Evolutionary conservation across 208 protist species (phyloP), one percentile per base, ranked within the genome.

Genomic region (Crithidia acanthocephali): DNA sequence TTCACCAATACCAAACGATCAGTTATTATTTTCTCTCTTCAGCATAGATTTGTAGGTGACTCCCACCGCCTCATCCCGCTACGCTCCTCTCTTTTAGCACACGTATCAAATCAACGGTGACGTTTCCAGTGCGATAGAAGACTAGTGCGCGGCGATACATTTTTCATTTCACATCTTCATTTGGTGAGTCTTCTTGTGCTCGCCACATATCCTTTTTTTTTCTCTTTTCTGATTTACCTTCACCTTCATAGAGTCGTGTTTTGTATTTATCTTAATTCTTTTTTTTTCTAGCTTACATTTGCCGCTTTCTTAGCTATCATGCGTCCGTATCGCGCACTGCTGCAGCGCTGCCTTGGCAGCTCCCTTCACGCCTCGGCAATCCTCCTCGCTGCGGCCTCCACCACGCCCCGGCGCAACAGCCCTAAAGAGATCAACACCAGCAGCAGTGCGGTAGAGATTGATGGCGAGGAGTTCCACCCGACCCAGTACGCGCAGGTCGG

Each of bases 301-400:
- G 7, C 56, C 2, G 7, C 5, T 50, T 13, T 10, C 16, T 22
- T 22, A 50, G 32, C 3, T n/a, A 51, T 23, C 1, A 76, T 76
- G 71, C 71, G 62, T 2, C 50, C 28, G 4, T 69, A 25, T 27
- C 27, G 55, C 5, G 0, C 20, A 18, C 33, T 66, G 11, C 33
- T 76, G n/a, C 72, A 76, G 63, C 55, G 63, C 4, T 70, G 62
- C 47, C 20, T 76, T 6, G 47, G 53, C 33, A 25, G 63, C 23
- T n/a, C 57, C 7, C 27, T 76, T 11, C 47, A 60, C 56, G 20
- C 40, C 23, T 66, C 72, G 5, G 25, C 63, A 40, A 32, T 28
- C 13, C 47, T 60, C 15, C 35, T 76, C 33, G 72, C 72, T 42
- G 37, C 37, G 45, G 11, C 71, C 48, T 11, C 62, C 22, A 48